phyloP scores from a whole-genome alignment of 2,329 filamentous ascomycete species.

The Pseudohalonectria lignicola region DNA sequence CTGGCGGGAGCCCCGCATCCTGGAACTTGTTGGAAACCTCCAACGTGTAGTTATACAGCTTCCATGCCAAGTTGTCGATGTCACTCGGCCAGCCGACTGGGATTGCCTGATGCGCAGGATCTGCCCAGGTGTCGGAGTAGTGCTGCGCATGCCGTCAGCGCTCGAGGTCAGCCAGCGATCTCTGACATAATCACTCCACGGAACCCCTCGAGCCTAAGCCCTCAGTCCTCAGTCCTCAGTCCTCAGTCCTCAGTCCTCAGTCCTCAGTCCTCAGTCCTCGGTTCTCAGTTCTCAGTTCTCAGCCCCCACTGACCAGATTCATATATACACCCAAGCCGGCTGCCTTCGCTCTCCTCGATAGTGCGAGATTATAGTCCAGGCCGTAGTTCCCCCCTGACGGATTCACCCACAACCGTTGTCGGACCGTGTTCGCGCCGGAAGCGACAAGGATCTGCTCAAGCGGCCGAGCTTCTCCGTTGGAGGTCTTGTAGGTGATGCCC shows the following conservation, averaged over 20 bases:
- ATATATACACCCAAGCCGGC: slow-evolving; percentile 50
- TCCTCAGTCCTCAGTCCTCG: too few relatives aligned
- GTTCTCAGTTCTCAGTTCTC: too few relatives aligned
- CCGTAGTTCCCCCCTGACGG: slow-evolving; percentile 50
- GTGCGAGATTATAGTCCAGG: slow-evolving; percentile 56
- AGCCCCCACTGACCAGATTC: too few relatives aligned
- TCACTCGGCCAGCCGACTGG: slow-evolving; percentile 53
- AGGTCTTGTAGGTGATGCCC: slow-evolving; percentile 49
- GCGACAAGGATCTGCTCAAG: slow-evolving; percentile 52
- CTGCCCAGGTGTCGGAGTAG: slow-evolving; percentile 61
- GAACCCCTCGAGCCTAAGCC: too few relatives aligned
- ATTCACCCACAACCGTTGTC: slow-evolving; percentile 64
- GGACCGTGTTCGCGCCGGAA: slow-evolving; percentile 57
- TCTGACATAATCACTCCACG: too few relatives aligned
- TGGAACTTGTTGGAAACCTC: slow-evolving; percentile 51
- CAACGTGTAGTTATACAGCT: slow-evolving; percentile 59
- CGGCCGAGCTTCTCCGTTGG: slow-evolving; percentile 30
- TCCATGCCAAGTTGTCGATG: slow-evolving; percentile 46
- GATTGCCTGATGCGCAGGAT: slow-evolving; percentile 50
- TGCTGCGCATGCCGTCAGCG: too few relatives aligned
- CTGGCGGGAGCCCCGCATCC: slow-evolving; percentile 38
- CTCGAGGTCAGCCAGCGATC: too few relatives aligned
- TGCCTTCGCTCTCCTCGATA: slow-evolving; percentile 54
- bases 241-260: too few relatives aligned
- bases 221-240: too few relatives aligned